Evolutionary conservation across 2,329 filamentous ascomycete species (phyloP).

Genomic region (Hypoxylon sp.): DNA sequence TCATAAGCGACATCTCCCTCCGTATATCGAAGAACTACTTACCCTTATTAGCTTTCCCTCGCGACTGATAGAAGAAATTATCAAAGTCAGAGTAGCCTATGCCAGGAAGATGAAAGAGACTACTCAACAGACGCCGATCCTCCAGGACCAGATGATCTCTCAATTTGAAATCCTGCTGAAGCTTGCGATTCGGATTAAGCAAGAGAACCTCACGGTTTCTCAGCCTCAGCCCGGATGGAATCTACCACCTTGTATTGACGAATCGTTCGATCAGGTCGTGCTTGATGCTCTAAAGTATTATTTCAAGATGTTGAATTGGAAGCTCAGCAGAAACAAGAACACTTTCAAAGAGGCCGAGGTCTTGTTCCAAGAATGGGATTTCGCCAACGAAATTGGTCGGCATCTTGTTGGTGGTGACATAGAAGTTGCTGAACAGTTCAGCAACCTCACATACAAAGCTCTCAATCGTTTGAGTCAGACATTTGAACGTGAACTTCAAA

Average conservation of each 20-base stretch:
- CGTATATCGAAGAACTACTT: constrained; percentile 95
- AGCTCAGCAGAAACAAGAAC: constrained; percentile 96
- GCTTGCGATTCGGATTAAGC: constrained; percentile 92
- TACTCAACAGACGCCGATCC: constrained; percentile 89
- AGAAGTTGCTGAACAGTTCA: constrained; percentile 98
- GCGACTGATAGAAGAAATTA: constrained; percentile 95
- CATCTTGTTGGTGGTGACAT: constrained; percentile 95
- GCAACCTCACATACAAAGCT: constrained; percentile 92
- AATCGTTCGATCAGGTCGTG: constrained; percentile 93
- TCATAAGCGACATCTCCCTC: constrained; percentile 89
- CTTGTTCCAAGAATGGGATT: constrained; percentile 97
- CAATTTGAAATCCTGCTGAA: constrained; percentile 96
- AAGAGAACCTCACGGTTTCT: constrained; percentile 86
- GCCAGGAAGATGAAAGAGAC: constrained; percentile 96
- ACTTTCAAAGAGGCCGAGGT: constrained; percentile 99
- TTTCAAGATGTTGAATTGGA: constrained; percentile 99
- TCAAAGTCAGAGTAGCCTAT: constrained; percentile 90
- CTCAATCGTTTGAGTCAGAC: constrained; percentile 88
- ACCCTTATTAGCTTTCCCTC: constrained; percentile 98
- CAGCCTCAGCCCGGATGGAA: constrained; percentile 95
- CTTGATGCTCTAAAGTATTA: constrained; percentile 96
- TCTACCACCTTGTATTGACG: constrained; percentile 94
- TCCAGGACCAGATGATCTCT: constrained; percentile 97
- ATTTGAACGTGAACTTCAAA: constrained; percentile 91
- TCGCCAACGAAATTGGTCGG: constrained; percentile 92